Evolutionary conservation across 164 flowering plant genomes (phyloP), one percentile per base, ranked within the genome.

Genomic region (Vitis amurensis): DNA sequence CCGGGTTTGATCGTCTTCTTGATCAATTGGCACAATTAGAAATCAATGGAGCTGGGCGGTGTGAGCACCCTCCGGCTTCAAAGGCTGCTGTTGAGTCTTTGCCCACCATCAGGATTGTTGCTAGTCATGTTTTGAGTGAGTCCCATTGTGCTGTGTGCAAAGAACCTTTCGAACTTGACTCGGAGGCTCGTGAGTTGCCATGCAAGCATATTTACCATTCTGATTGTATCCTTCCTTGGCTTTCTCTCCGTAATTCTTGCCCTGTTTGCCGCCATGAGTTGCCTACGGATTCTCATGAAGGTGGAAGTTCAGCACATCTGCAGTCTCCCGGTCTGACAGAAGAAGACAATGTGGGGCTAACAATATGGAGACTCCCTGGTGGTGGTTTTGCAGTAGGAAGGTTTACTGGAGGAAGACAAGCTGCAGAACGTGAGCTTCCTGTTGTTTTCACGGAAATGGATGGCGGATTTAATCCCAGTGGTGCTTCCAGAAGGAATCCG

Each of bases 301-400:
- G n/a, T 10, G 53, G 60, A 16, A 63, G 64, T n/a, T 59, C 11
- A 0, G 23, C 48, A 8, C 53, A 55, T 8, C 27, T 11, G 31
- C 61, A 17, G 9, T 14, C 30, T 30, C 71, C 50, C 1, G 63
- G 59, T 15, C 61, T 10, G 50, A 49, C 68, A 47, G 76, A 82
- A 12, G 88, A 87, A 16, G 84, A 77, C 47, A 60, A 86, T 2
- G 83, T 87, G 14, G 90, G 90, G 19, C 44, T 87, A 64, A 87
- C 88, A 0, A 85, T 87, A 50, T 87, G 88, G 90, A 80, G 90
- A 55, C 67, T 87, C 11, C 90, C 88, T 0, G 86, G 90, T 4
- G 88, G 90, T 8, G 90, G 87, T 10, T 87, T 81, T 57, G 90
- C 90, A 0, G 87, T 83, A 1, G 88, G 90, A 68, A 83, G 91